Conservation (phyloP, 2,329 filamentous ascomycete genomes). For the Aspergillus pseudoterreus region DNA sequence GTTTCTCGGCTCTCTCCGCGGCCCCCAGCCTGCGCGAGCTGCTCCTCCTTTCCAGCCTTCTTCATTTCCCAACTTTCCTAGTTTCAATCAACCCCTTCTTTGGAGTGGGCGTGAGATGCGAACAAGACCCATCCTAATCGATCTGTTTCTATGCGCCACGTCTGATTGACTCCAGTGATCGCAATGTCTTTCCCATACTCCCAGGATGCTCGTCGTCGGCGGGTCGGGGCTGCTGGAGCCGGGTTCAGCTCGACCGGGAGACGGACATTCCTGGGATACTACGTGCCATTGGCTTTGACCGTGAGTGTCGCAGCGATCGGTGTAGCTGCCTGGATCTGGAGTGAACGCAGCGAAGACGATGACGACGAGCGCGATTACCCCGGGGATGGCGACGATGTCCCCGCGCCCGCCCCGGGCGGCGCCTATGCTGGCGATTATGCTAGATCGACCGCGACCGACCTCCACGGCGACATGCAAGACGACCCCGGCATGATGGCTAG, state of each 20-base stretch:
- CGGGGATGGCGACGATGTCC: slow-evolving; percentile 31
- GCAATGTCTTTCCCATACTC: slow-evolving; percentile 38
- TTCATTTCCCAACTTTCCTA: slow-evolving; percentile 4
- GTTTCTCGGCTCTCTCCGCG: slow-evolving; percentile 35
- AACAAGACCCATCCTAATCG: slow-evolving; percentile 21
- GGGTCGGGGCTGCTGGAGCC: slow-evolving; percentile 33
- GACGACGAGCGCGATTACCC: slow-evolving; percentile 61
- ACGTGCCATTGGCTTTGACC: slow-evolving; percentile 83
- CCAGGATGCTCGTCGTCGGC: slow-evolving; percentile 37
- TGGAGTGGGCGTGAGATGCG: slow-evolving; percentile 29
- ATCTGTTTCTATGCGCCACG: slow-evolving; percentile 25
- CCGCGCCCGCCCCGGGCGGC: slow-evolving; percentile 24
- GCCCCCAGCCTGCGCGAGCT: slow-evolving; percentile 24
- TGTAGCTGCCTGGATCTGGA: slow-evolving; percentile 89
- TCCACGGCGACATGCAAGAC: slow-evolving; percentile 36
- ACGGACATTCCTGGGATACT: slow-evolving; percentile 59
- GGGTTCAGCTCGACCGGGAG: slow-evolving; percentile 41
- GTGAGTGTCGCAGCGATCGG: slow-evolving; percentile 84
- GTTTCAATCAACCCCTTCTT: slow-evolving; percentile 12
- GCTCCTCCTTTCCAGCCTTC: slow-evolving; percentile 17
- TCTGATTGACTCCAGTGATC: slow-evolving; percentile 22
- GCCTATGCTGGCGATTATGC: slow-evolving; percentile 29
- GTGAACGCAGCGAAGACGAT: slow-evolving; percentile 73
- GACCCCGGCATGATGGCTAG: slow-evolving; percentile 65
- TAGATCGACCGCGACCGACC: slow-evolving; percentile 33